These are phyloP conservation scores for Ascochyta pisi DNA, from an alignment of 2,329 filamentous ascomycete genomes.

Conservation along the genomic window DNA sequence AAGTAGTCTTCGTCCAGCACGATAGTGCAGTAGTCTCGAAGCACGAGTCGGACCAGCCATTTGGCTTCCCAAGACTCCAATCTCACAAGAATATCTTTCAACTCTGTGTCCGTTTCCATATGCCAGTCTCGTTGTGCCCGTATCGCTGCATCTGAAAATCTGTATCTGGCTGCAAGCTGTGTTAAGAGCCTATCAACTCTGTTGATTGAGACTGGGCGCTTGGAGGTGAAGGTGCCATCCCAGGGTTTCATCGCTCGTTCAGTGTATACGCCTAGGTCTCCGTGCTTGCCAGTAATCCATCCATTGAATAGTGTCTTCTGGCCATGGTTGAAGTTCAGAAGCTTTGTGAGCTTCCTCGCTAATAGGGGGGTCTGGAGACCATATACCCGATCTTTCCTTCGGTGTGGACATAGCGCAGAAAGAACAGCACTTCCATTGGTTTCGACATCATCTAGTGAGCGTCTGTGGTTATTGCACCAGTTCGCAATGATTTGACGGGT, in stretches of 20 bases:
- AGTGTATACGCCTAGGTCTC: conserved; percentile 76
- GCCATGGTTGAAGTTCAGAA: conserved; percentile 68
- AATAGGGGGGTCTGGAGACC: conserved; percentile 68
- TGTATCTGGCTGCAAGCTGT: conserved; percentile 70
- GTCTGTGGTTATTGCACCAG: conserved; percentile 75
- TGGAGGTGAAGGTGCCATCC: conserved; percentile 51
- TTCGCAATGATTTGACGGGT: conserved; percentile 55
- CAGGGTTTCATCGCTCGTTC: conserved; percentile 69
- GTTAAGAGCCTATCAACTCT: conserved; percentile 73
- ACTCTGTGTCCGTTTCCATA: conserved; percentile 32
- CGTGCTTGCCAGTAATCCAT: conserved; percentile 65
- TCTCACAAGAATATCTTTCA: conserved; percentile 53
- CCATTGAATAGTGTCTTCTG: conserved; percentile 67
- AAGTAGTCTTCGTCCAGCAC: conserved; percentile 65
- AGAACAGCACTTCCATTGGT: conserved; percentile 70
- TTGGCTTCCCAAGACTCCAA: conserved; percentile 73
- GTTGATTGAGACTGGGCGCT: conserved; percentile 64
- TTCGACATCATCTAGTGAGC: conserved; percentile 62
- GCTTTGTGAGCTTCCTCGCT: conserved; percentile 70
- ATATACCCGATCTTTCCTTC: conserved; percentile 79
- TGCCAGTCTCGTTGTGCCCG: conserved; percentile 28
- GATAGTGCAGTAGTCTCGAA: conserved; percentile 77
- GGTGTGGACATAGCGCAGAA: conserved; percentile 78
- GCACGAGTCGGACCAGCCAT: conserved; percentile 83
- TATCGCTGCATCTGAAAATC: conserved; percentile 70